phyloP scores from a whole-genome alignment of 2,329 filamentous ascomycete genomes.

The Cladosporium sp. region DNA sequence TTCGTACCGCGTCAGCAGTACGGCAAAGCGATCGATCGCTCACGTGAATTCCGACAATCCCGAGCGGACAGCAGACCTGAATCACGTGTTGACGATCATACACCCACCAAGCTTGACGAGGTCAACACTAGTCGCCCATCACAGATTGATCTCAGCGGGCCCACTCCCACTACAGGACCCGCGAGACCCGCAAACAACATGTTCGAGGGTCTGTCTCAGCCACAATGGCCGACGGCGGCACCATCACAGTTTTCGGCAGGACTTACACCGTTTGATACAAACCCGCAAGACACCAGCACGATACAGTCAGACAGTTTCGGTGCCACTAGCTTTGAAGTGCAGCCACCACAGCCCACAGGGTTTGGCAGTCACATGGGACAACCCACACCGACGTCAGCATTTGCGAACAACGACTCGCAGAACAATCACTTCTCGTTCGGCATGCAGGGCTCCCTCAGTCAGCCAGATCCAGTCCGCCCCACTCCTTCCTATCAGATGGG shows the following conservation, averaged over 20 bases:
- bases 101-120: background rate
- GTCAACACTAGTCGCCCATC: background rate
- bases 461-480: background rate
- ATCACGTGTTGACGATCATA: constrained; percentile 5
- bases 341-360: background rate
- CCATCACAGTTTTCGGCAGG: background rate
- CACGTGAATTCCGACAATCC: constrained; percentile 30
- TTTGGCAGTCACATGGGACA: background rate
- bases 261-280: background rate
- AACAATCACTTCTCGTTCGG: background rate
- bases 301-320: background rate
- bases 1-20: constrained; percentile 40
- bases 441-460: background rate
- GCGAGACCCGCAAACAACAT: background rate
- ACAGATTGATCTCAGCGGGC: background rate
- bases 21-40: constrained; percentile 34
- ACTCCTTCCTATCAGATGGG: constrained; percentile 2
- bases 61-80: constrained; percentile 22
- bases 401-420: background rate
- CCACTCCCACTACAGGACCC: background rate
- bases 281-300: background rate
- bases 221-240: constrained; percentile 4
- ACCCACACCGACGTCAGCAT: background rate
- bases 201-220: background rate
- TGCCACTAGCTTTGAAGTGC: background rate